Percentiles rank a stretch among this genome's conserved stretches.
phyloP scores from a whole-genome alignment of 805 yeast genomes.

The Metschnikowia reukaufii region DNA sequence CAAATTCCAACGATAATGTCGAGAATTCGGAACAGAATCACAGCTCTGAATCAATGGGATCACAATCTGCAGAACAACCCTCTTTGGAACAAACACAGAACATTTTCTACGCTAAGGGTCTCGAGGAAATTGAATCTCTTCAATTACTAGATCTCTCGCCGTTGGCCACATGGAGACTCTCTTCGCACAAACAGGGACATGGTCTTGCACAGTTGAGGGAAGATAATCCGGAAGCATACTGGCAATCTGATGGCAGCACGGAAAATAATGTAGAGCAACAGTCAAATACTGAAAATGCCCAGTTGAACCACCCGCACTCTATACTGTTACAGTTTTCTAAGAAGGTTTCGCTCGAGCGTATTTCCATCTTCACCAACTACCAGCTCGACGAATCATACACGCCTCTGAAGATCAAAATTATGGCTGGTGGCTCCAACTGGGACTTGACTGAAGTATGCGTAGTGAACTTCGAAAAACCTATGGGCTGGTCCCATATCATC shows the following conservation, averaged over 20 bases:
- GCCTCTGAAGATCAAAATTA: slow-evolving; percentile 64
- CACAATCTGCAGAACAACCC: slow-evolving; percentile 25
- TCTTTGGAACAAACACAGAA: slow-evolving; percentile 41
- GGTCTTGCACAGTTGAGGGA: slow-evolving; percentile 74
- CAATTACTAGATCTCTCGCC: slow-evolving; percentile 76
- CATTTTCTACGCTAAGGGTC: slow-evolving; percentile 45
- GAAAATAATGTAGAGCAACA: slow-evolving; percentile 27
- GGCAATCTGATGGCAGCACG: slow-evolving; percentile 90
- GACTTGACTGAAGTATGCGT: slow-evolving; percentile 68
- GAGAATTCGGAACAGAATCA: slow-evolving; percentile 8
- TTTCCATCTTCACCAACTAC: slow-evolving; percentile 72
- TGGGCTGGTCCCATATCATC: slow-evolving; percentile 74
- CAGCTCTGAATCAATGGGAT: slow-evolving; percentile 9
- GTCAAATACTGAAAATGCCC: slow-evolving; percentile 30
- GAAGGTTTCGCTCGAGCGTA: slow-evolving; percentile 62
- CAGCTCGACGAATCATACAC: slow-evolving; percentile 87
- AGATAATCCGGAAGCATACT: slow-evolving; percentile 67
- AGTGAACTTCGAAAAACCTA: slow-evolving; percentile 59
- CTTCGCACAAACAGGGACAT: slow-evolving; percentile 70
- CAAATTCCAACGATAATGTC: not conserved
- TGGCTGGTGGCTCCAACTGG: slow-evolving; percentile 76
- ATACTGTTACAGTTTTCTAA: slow-evolving; percentile 79
- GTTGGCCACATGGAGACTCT: slow-evolving; percentile 80
- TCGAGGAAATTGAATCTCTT: slow-evolving; percentile 53
- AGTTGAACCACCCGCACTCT: slow-evolving; percentile 71